Conservation (phyloP, 2,329 filamentous ascomycete species). For the Chrysosporium keratinophilum region DNA sequence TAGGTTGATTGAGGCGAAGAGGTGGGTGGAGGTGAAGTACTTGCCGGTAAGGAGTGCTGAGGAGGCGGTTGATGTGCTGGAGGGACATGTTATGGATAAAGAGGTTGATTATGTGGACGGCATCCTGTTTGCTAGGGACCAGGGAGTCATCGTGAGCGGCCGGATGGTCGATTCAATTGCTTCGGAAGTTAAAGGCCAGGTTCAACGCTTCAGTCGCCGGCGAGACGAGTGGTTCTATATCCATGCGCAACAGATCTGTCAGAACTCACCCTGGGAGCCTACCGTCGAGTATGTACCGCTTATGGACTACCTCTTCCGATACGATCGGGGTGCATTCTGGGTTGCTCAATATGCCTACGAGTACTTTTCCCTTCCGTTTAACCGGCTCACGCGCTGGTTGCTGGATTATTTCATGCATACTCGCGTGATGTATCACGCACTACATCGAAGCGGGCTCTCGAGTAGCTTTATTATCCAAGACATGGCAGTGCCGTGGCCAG, state of each 20-base stretch:
- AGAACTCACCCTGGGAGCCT: conserved; percentile 11
- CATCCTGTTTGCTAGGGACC: conserved; percentile 48
- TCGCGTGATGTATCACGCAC: conserved; percentile 48
- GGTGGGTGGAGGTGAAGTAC: conserved; percentile 54
- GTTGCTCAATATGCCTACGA: conserved; percentile 45
- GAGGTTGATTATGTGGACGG: conserved; percentile 58
- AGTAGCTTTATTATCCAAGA: conserved; percentile 51
- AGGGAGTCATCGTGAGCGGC: conserved; percentile 50
- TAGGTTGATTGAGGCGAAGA: conserved; percentile 44
- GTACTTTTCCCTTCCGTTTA: conserved; percentile 50
- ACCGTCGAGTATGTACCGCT: conserved; percentile 37
- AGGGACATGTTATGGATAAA: conserved; percentile 33
- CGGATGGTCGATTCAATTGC: conserved; percentile 39
- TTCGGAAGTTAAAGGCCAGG: conserved; percentile 21
- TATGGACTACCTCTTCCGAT: conserved; percentile 46
- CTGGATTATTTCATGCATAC: conserved; percentile 52
- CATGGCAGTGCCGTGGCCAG: conserved; percentile 45
- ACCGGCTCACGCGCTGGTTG: conserved; percentile 45
- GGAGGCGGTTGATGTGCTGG: conserved; percentile 41
- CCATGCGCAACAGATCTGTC: conserved; percentile 44
- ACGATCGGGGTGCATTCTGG: conserved; percentile 53
- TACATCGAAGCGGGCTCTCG: conserved; percentile 46
- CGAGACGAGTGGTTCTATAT: conserved; percentile 66
- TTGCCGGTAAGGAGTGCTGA: conserved; percentile 43
- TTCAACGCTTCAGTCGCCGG: conserved; percentile 45